Percentiles rank a stretch among this genome's conserved stretches.
Conservation (phyloP, 2,329 filamentous ascomycete species). For the Amphichorda felina region DNA sequence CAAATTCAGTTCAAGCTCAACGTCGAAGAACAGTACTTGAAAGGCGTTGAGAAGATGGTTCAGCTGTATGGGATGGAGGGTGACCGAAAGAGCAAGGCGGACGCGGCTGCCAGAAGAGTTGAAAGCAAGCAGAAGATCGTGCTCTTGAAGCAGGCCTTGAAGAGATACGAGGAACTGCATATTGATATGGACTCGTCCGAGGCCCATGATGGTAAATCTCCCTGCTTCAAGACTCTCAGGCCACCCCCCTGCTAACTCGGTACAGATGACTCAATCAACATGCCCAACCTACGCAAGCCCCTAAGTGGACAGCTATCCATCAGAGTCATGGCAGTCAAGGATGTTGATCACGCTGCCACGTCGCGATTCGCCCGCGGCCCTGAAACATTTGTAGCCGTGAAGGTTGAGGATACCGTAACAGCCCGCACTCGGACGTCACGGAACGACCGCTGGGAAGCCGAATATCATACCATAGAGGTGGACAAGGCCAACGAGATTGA, state of each 20-base stretch:
- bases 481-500: constrained; percentile 99
- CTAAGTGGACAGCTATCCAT: constrained; percentile 82
- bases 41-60: constrained; percentile 98
- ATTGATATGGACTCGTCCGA: constrained; percentile 80
- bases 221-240: background rate
- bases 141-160: constrained; percentile 86
- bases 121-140: constrained; percentile 98
- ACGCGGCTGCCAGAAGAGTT: constrained; percentile 78
- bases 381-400: constrained; percentile 91
- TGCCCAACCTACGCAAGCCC: constrained; percentile 91
- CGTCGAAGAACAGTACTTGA: constrained; percentile 97
- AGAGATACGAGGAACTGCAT: constrained; percentile 93
- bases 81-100: constrained; percentile 86
- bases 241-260: constrained; percentile 9
- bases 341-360: constrained; percentile 85
- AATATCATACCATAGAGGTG: constrained; percentile 84
- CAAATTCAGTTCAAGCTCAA: constrained; percentile 98
- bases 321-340: constrained; percentile 77
- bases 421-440: constrained; percentile 77
- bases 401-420: constrained; percentile 89
- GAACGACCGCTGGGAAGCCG: constrained; percentile 83
- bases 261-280: constrained; percentile 89
- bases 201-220: constrained; percentile 60
- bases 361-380: constrained; percentile 79
- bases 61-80: constrained; percentile 95